phyloP scores from a whole-genome alignment of 2,329 filamentous ascomycete genomes.

The Dryadomyces quercus-mongolicae region DNA sequence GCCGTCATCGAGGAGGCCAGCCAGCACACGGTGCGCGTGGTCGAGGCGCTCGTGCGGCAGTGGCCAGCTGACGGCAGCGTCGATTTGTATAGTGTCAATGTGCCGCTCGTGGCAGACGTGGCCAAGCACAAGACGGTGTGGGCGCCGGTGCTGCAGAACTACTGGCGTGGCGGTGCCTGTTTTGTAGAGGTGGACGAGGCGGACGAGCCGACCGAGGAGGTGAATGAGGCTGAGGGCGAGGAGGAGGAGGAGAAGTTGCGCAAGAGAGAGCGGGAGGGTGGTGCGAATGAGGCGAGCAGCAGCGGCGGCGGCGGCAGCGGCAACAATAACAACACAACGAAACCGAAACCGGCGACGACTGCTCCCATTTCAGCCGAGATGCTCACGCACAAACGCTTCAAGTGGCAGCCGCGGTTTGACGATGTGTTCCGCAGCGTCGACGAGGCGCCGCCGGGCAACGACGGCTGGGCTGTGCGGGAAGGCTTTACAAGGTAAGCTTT shows the following conservation, averaged over 20 bases:
- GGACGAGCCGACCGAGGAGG: background rate
- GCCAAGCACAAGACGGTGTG: constrained; percentile 63
- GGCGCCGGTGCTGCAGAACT: constrained; percentile 80
- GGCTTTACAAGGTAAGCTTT: constrained; percentile 61
- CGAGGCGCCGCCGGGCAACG: constrained; percentile 65
- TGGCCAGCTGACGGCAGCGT: constrained; percentile 56
- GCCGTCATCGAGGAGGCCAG: constrained; percentile 68
- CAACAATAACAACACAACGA: background rate
- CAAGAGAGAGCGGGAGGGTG: constrained; percentile 41
- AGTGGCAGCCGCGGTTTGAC: constrained; percentile 79
- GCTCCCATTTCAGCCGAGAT: constrained; percentile 23
- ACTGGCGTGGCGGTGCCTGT: constrained; percentile 74
- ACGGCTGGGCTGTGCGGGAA: constrained; percentile 86
- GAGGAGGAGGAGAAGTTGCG: constrained; percentile 61
- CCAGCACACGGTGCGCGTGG: constrained; percentile 59
- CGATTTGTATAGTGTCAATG: constrained; percentile 85
- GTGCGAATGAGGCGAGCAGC: too few species aligned
- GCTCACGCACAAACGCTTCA: constrained; percentile 67
- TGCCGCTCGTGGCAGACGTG: constrained; percentile 70
- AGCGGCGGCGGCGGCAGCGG: constrained; percentile 16
- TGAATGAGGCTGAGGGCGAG: constrained; percentile 32
- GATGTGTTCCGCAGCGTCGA: constrained; percentile 86
- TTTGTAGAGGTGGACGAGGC: constrained; percentile 55
- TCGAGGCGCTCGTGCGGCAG: constrained; percentile 65
- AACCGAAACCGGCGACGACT: background rate